Conservation (phyloP, 208 protist species). For the Endotrypanum monterogeii region DNA sequence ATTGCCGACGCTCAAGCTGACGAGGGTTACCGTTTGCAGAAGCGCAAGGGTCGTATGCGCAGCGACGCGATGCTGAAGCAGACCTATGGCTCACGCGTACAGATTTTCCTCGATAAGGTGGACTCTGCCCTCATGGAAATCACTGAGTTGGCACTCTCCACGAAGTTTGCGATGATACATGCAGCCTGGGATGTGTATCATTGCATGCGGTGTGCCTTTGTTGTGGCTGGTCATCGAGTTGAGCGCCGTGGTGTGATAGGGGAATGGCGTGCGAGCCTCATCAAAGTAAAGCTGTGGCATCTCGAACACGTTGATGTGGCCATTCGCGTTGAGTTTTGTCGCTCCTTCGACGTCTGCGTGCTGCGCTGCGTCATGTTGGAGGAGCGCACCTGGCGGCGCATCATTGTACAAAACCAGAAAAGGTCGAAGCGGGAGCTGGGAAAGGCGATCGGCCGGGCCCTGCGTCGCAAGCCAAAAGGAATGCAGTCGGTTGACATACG, state of each 20-base stretch:
- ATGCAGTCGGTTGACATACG: conserved; percentile 17
- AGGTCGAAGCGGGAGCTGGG: conserved; percentile 42
- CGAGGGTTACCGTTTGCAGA: conserved; percentile 40
- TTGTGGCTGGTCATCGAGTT: conserved; percentile 38
- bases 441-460: conserved; percentile 30
- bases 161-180: conserved; percentile 25
- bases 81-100: conserved; percentile 45
- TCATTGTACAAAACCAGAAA: conserved; percentile 38
- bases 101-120: conserved; percentile 51
- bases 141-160: conserved; percentile 28
- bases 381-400: conserved; percentile 41
- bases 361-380: conserved; percentile 33
- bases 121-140: conserved; percentile 28
- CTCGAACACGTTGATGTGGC: conserved; percentile 39
- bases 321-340: conserved; percentile 41
- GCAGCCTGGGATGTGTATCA: conserved; percentile 21
- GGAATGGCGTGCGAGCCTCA: conserved; percentile 33
- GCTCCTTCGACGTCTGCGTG: conserved; percentile 33
- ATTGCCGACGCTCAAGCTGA: conserved; percentile 53
- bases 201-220: conserved; percentile 17
- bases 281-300: conserved; percentile 42
- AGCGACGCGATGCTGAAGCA: conserved; percentile 53
- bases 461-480: conserved; percentile 39
- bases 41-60: conserved; percentile 43
- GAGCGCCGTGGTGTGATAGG: conserved; percentile 43